A percentile compares a stretch with the other conserved stretches of the same genome.
These are phyloP conservation scores for Lipomyces chichibuensis DNA, from an alignment of 805 yeast genomes.

Conservation along the genomic window DNA sequence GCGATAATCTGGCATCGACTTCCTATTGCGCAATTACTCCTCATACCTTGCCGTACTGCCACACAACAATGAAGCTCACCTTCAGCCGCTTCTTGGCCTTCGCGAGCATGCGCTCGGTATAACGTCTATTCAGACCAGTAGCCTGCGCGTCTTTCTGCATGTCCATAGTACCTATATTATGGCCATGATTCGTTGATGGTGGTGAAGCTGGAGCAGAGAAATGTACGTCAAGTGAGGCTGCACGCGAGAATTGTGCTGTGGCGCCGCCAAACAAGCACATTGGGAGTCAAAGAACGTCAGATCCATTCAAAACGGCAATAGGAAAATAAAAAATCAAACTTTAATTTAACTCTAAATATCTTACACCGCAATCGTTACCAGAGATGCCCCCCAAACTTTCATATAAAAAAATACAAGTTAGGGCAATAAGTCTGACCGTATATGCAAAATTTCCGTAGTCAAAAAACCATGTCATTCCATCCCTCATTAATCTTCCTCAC, in stretches of 20 bases:
- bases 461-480: background rate
- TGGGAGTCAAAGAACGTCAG: background rate
- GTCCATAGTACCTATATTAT: slow-evolving; percentile 1
- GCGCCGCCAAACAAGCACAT: background rate
- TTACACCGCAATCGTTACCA: background rate
- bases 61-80: slow-evolving; percentile 11
- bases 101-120: slow-evolving; percentile 25
- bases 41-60: background rate
- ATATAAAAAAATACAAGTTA: too few species aligned
- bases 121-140: background rate
- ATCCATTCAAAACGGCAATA: background rate
- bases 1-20: slow-evolving; percentile 25
- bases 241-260: background rate
- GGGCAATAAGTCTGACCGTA: background rate
- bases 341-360: background rate
- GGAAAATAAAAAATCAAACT: background rate
- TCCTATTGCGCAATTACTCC: slow-evolving; percentile 14
- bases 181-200: background rate
- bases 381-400: too few species aligned
- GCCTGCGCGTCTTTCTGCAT: background rate
- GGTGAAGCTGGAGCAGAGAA: background rate
- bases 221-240: background rate
- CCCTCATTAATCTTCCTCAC: background rate
- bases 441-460: background rate
- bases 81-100: slow-evolving; percentile 25